Evolutionary conservation across 371 early-diverging fungal species (phyloP).

Genomic region (Mortierella sp.): DNA sequence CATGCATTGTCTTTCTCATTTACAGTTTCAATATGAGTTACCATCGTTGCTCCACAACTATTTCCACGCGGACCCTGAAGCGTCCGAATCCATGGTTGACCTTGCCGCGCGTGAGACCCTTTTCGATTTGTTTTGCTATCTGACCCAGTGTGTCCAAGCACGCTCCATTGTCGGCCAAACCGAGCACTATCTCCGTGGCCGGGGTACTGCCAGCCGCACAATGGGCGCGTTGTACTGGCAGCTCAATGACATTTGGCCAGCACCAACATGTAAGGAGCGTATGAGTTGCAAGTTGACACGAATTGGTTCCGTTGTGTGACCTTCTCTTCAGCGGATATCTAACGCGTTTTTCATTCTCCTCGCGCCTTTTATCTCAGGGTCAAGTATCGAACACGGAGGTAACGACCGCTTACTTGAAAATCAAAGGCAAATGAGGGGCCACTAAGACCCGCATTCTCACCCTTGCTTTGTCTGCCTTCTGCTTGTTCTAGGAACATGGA

Average conservation of each 20-base stretch:
- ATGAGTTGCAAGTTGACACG: neutral
- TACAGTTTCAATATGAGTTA: slow-evolving; percentile 31
- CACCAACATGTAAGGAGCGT: slow-evolving; percentile 38
- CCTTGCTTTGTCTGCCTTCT: no score
- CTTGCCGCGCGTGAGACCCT: slow-evolving; percentile 10
- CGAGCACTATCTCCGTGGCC: slow-evolving; percentile 42
- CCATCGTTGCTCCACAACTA: slow-evolving; percentile 25
- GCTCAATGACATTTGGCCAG: slow-evolving; percentile 56
- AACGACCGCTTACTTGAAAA: neutral
- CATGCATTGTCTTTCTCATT: neutral
- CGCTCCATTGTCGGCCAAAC: slow-evolving; percentile 43
- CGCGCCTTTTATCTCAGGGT: slow-evolving; percentile 30
- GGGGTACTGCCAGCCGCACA: slow-evolving; percentile 14
- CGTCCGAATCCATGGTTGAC: neutral
- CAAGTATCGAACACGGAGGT: slow-evolving; percentile 54
- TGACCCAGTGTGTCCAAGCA: slow-evolving; percentile 47
- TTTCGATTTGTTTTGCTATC: slow-evolving; percentile 41
- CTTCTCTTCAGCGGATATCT: neutral
- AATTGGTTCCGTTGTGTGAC: no score
- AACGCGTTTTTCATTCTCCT: neutral
- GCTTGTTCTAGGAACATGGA: slow-evolving; percentile 41
- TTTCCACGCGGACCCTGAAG: slow-evolving; percentile 15
- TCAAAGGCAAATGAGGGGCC: neutral
- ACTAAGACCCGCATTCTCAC: neutral
- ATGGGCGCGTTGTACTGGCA: slow-evolving; percentile 59